Evolutionary conservation across 1,139 yeast genomes (phyloP), one percentile per base, ranked within the genome.

Genomic region (Taphrina flavorubra): DNA sequence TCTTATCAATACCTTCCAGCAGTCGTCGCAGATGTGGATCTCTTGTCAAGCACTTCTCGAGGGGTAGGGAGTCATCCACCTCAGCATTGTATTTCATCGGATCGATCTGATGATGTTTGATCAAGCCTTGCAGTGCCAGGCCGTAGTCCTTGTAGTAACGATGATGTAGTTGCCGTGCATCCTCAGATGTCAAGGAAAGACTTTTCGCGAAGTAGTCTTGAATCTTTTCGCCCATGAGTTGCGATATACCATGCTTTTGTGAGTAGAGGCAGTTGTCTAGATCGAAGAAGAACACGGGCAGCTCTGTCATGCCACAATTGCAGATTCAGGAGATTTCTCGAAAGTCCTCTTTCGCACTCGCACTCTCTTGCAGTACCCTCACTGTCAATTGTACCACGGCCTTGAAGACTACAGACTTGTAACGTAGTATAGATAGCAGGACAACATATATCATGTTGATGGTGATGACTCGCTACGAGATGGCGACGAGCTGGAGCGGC

Each of bases 1-100:
- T 69, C 51, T 78, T 72, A 73, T 81, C 82, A 40, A 81, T 72
- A 14, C 75, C 65, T 62, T 72, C 72, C 10, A 81, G 75, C 76
- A 81, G 73, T 25, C 74, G 70, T 69, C 81, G 75, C 18, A 81
- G 75, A 42, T 74, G 75, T 1, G 76, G 76, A 69, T 80, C 82
- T 63, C 92, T 95, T 60, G 81, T 77, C 69, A 94, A 81, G 10
- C 91, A 89, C 59, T 84, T 80, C 70, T 90, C 94, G 74, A 94
- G 82, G 36, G 97, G 98, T 68, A 94, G 81, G 0, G 97, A 87
- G 76, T 94, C 98, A 78, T 94, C 99, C 18, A 94, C 98, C 73
- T 88, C 84, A 58, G 84, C 81, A 78, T 94, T 94, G 78, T 94
- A 94, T 73, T 90, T 94, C 78, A 94, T 78, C 3, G 97, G 97